Base-by-base conservation (phyloP, 352 stramenopile species). In the Pythium aquatile region DNA sequence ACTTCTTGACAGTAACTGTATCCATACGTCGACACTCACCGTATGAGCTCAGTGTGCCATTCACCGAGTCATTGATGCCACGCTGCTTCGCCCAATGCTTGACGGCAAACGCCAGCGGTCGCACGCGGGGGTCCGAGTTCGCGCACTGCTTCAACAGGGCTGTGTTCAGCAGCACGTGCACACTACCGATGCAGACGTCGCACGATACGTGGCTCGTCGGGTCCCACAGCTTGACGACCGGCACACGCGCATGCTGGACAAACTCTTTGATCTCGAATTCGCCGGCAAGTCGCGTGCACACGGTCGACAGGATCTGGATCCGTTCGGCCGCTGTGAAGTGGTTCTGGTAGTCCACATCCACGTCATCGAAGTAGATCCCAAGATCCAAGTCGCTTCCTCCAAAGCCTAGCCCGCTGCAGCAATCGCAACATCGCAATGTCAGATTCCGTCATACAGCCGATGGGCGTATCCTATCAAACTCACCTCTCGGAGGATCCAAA, bases 41-140 rank as follows among this genome's bases (percentile, higher is more conserved):
- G 68, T 99, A 99, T 9, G 92, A 98, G 64, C 89, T 98, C 49
- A 99, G 79, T 20, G 97, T 99, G 24, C 98, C 96, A 29, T 98
- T 92, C 24, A 82, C 88, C 35, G 98, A 96, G 63, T 98, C 97
- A 71, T 99, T 99, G 65, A 99, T 98, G 10, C 95, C 85, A 28
- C 97, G 81, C 37, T 85, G 84, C 72, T 99, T 99, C 8, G 97
- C 96, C 97, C 97, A 99, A 46, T 97, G 87, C 75, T 99, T 99
- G 65, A 99, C 86, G 2, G 98, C 92, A 71, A 98, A 98, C 57
- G 95, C 96, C 16, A 99, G 71, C 10, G 97, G 85, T 5, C 94
- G 90, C 11, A 96, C 86, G 13, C 87, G 81, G 6, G 83, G 81
- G 61, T 96, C 87, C 13, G 79, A 68, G n/a, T 78, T 65, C 7